phyloP scores from a whole-genome alignment of 345 rosid genomes.

The Pugionium dolabratum region DNA sequence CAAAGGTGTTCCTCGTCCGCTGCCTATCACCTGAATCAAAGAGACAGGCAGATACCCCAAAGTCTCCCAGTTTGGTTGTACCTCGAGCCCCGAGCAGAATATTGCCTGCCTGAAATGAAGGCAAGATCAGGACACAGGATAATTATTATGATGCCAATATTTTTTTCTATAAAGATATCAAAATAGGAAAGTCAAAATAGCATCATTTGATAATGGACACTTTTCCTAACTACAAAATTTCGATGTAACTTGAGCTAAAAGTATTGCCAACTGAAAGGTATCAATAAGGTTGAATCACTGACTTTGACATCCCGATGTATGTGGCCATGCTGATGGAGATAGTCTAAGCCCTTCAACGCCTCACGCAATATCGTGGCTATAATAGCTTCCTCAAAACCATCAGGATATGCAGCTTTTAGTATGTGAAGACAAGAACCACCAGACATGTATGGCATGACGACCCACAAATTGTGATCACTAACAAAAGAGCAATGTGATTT shows the following conservation, averaged over 20 bases:
- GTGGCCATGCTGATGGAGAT: conserved; percentile 98
- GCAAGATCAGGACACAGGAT: neutral
- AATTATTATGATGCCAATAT: neutral
- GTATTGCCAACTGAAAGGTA: conserved; percentile 7
- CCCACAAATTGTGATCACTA: conserved; percentile 89
- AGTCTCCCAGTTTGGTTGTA: conserved; percentile 85
- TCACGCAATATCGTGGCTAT: conserved; percentile 90
- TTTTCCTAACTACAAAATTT: conserved; percentile 2
- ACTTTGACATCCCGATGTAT: conserved; percentile 98
- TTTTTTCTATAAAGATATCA: neutral
- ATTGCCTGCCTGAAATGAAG: conserved; percentile 77
- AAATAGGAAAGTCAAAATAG: neutral
- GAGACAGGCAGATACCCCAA: conserved; percentile 97
- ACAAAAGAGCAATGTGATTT: conserved; percentile 94
- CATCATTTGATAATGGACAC: neutral
- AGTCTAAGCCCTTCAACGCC: conserved; percentile 84
- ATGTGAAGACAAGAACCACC: conserved; percentile 99
- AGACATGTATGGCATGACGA: conserved; percentile 96
- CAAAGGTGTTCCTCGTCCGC: conserved; percentile 95
- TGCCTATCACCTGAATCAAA: conserved; percentile 99
- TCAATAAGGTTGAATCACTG: conserved; percentile 30
- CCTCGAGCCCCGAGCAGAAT: conserved; percentile 82
- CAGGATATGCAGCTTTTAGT: conserved; percentile 89
- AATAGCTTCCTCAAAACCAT: conserved; percentile 90
- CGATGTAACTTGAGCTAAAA: neutral